These are phyloP conservation scores for Puccinia sorghi DNA, from an alignment of 1,284 basidiomycete species.

Conservation along the genomic window DNA sequence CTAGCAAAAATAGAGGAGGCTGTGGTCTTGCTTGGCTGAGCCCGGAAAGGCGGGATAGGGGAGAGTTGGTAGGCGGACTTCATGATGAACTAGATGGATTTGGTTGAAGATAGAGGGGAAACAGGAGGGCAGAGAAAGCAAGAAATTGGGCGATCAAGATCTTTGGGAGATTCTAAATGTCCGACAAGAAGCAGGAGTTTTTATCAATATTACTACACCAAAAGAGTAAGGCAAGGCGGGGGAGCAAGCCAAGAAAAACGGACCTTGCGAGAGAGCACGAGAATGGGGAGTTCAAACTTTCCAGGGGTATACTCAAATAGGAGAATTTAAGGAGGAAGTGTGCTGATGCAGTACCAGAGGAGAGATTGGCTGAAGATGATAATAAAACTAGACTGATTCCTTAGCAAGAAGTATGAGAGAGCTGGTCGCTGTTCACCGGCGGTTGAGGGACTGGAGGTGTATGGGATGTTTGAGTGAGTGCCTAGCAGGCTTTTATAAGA, in stretches of 20 bases:
- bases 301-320: constrained; percentile 23
- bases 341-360: neutral
- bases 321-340: constrained; percentile 18
- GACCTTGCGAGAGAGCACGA: constrained; percentile 20
- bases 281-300: neutral
- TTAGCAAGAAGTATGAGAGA: constrained; percentile 22
- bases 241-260: constrained; percentile 14
- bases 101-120: constrained; percentile 5
- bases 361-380: neutral
- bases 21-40: neutral
- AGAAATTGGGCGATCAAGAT: constrained; percentile 20
- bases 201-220: neutral
- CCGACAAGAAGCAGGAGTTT: too few relatives aligned
- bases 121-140: constrained; percentile 2
- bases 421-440: constrained; percentile 22
- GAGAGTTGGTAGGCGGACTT: constrained; percentile 40
- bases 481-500: constrained; percentile 21
- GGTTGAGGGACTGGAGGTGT: constrained; percentile 13
- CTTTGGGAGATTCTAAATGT: neutral
- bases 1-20: neutral
- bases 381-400: constrained; percentile 13
- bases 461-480: neutral
- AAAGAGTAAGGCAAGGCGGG: neutral
- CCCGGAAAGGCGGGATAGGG: constrained; percentile 41
- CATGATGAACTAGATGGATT: constrained; percentile 27